These are phyloP conservation scores for Phytophthora meadii DNA, from an alignment of 352 stramenopile species.

Conservation along the genomic window DNA sequence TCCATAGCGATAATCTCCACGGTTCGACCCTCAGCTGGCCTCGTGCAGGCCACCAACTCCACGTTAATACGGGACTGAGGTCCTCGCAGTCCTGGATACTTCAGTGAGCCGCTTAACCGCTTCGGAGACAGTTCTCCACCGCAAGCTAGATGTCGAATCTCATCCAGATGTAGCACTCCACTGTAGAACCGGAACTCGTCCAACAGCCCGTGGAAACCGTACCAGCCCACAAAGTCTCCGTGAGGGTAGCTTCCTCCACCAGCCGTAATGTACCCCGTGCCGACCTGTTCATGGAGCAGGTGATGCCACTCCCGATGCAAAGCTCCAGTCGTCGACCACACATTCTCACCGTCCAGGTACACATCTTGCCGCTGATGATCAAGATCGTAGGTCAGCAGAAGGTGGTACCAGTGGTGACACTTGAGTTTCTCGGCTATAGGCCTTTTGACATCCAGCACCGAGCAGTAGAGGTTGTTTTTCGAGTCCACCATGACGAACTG, in stretches of 20 bases:
- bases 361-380: slow-evolving; percentile 18
- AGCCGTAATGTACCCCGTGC: slow-evolving; percentile 43
- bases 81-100: background rate
- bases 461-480: slow-evolving; percentile 49
- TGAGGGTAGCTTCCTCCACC: slow-evolving; percentile 22
- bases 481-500: slow-evolving; percentile 48
- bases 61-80: background rate
- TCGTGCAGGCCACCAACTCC: background rate
- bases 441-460: slow-evolving; percentile 37
- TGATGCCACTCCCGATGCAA: slow-evolving; percentile 43
- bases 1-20: background rate
- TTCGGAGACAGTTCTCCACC: background rate
- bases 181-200: slow-evolving; percentile 37
- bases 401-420: slow-evolving; percentile 48
- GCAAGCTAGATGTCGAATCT: background rate
- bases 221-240: slow-evolving; percentile 38
- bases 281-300: slow-evolving; percentile 42
- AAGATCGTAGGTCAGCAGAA: slow-evolving; percentile 46
- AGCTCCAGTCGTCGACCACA: slow-evolving; percentile 15
- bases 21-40: background rate
- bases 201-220: slow-evolving; percentile 47
- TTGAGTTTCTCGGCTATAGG: slow-evolving; percentile 25
- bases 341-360: slow-evolving; percentile 46
- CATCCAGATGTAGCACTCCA: background rate
- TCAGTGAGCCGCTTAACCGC: background rate